Evolutionary conservation across 2,329 filamentous ascomycete genomes (phyloP).

Genomic region (Macrophomina pseudophaseolina): DNA sequence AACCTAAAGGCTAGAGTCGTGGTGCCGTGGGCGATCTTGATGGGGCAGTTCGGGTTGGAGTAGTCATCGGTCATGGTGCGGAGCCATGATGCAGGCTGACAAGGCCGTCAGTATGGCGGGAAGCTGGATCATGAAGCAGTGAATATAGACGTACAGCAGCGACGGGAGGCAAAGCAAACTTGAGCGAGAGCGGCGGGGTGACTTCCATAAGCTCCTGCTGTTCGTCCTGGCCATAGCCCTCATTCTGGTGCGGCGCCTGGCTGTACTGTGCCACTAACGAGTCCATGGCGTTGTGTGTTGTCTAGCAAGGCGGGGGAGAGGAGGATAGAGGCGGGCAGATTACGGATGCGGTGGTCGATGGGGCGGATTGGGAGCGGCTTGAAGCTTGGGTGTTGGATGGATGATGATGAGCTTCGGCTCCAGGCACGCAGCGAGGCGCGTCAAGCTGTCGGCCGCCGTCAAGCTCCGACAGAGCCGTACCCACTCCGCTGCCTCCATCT

Average conservation of each 20-base stretch:
- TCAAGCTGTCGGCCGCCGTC: conserved; percentile 50
- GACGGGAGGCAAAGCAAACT: conserved; percentile 93
- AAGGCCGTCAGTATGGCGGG: conserved; percentile 12
- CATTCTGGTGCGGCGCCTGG: conserved; percentile 74
- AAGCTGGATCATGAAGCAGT: conserved; percentile 1
- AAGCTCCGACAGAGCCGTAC: conserved; percentile 9
- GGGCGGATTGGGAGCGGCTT: conserved; percentile 10
- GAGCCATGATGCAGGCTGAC: conserved; percentile 87
- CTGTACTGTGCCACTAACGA: conserved; percentile 91
- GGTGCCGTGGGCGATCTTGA: conserved; percentile 99
- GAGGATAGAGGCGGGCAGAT: conserved; percentile 5
- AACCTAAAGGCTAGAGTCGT: conserved; percentile 98
- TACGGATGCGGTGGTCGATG: conserved; percentile 19
- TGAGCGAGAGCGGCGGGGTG: conserved; percentile 79
- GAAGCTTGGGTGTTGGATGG: conserved; percentile 18
- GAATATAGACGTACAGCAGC: conserved; percentile 69
- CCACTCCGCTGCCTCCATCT: background rate
- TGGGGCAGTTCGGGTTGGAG: conserved; percentile 94
- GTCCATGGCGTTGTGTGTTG: conserved; percentile 69
- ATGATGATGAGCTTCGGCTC: conserved; percentile 14
- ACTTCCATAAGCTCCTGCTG: conserved; percentile 73
- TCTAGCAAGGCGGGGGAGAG: background rate
- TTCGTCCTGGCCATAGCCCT: conserved; percentile 74
- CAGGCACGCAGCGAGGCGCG: conserved; percentile 23
- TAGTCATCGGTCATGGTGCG: conserved; percentile 97